These are phyloP conservation scores for Ceratonia siliqua DNA, from an alignment of 306 rosid genomes.

Conservation along the genomic window DNA sequence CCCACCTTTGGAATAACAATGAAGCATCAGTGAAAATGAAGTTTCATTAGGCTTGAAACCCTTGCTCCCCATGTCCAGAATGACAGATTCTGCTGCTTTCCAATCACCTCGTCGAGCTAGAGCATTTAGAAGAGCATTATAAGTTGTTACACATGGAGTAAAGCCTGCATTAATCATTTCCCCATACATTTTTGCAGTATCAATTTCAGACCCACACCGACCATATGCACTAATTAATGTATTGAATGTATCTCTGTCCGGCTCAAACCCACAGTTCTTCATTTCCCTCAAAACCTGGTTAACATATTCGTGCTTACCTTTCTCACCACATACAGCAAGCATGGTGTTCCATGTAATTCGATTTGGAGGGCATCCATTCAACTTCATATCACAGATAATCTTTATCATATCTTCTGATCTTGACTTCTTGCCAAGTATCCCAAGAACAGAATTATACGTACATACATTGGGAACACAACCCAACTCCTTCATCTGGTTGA, in stretches of 20 bases:
- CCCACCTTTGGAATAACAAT: slow-evolving; percentile 75
- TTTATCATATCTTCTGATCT: slow-evolving; percentile 71
- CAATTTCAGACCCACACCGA: slow-evolving; percentile 85
- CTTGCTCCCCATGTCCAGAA: slow-evolving; percentile 70
- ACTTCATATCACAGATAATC: slow-evolving; percentile 78
- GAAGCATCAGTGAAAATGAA: slow-evolving; percentile 84
- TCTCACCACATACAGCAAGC: slow-evolving; percentile 87
- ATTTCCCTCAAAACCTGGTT: slow-evolving; percentile 74
- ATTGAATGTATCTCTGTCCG: slow-evolving; percentile 92
- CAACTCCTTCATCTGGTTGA: slow-evolving; percentile 74
- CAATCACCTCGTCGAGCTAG: slow-evolving; percentile 83
- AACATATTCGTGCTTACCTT: slow-evolving; percentile 73
- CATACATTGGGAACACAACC: slow-evolving; percentile 86
- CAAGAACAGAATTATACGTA: slow-evolving; percentile 80
- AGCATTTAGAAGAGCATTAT: slow-evolving; percentile 88
- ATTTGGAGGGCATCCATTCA: slow-evolving; percentile 78
- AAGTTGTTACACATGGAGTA: slow-evolving; percentile 75
- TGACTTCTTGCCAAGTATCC: slow-evolving; percentile 78
- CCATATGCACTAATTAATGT: slow-evolving; percentile 90
- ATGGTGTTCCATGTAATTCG: slow-evolving; percentile 89
- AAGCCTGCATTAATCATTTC: slow-evolving; percentile 89
- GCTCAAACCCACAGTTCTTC: slow-evolving; percentile 93
- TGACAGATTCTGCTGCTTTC: slow-evolving; percentile 80
- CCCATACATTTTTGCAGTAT: slow-evolving; percentile 67
- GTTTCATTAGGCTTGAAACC: slow-evolving; percentile 88